phyloP scores from a whole-genome alignment of 345 rosid species.

The Citrus sinensis region DVS_A1.0 CM039164.1:24699501-24700000 shows the following conservation, averaged over 20 bases:
- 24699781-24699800: conserved; percentile 26
- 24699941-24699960: not conserved
- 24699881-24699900: not conserved
- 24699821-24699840: conserved; percentile 29
- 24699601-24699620: not conserved
- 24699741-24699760: not conserved
- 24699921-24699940: not conserved
- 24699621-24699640: conserved; percentile 13
- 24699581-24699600: conserved; percentile 8
- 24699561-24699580: not conserved
- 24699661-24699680: not conserved
- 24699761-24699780: conserved; percentile 17
- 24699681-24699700: not conserved
- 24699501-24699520: conserved; percentile 2
- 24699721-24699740: conserved; percentile 11
- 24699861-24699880: not conserved
- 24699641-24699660: not conserved
- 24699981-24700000: conserved; percentile 16
- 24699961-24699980: not conserved
- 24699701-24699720: not conserved
- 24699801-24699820: conserved; percentile 40
- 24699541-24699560: conserved; percentile 17
- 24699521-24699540: not conserved
- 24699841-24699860: conserved; percentile 4
- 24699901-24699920: not conserved